Evolutionary conservation across 176 grass and related monocot genomes (phyloP).

Genomic region (Aegilops sharonensis): DNA sequence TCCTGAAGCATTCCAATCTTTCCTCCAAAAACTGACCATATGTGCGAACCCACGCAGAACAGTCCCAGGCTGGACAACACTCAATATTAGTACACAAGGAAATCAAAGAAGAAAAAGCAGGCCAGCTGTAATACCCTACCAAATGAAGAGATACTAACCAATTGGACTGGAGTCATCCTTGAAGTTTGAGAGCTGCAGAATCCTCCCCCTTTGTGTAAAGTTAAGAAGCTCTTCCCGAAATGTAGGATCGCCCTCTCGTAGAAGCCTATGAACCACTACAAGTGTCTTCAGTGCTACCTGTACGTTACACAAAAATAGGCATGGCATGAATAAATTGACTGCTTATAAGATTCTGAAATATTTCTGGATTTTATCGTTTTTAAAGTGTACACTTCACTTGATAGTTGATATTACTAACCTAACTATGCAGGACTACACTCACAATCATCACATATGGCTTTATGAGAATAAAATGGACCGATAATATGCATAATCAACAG

Average conservation of each 20-base stretch:
- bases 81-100: constrained; percentile 5
- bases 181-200: constrained; percentile 96
- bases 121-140: background rate
- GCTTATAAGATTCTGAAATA: background rate
- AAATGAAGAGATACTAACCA: constrained; percentile 46
- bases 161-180: constrained; percentile 98
- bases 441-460: background rate
- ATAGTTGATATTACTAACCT: background rate
- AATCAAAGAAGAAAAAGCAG: constrained; percentile 13
- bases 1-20: constrained; percentile 92
- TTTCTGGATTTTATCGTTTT: background rate
- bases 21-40: constrained; percentile 97
- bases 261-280: constrained; percentile 89
- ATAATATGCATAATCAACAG: background rate
- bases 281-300: constrained; percentile 95
- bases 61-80: constrained; percentile 85
- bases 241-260: constrained; percentile 90
- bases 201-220: constrained; percentile 84
- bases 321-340: background rate
- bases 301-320: constrained; percentile 1
- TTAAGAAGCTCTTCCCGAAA: constrained; percentile 97
- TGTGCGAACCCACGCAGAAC: constrained; percentile 93
- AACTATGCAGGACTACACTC: background rate
- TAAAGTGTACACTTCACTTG: background rate
- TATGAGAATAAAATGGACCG: background rate